These are phyloP conservation scores for Collariella sp. DNA, from an alignment of 495 filamentous ascomycete species.

Conservation along the genomic window DNA sequence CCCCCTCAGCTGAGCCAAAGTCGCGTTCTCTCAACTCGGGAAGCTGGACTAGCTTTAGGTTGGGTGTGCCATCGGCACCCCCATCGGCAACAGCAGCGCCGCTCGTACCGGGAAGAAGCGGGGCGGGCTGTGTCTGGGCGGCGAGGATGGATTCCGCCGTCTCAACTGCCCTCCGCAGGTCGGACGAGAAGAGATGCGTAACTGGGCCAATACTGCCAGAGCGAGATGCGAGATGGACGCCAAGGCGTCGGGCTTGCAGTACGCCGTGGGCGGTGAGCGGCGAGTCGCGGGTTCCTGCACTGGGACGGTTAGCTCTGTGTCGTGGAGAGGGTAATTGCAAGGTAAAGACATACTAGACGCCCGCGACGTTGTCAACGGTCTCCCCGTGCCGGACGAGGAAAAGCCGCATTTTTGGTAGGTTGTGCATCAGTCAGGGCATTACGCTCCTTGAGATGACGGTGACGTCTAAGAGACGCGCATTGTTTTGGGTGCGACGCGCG, in stretches of 20 bases:
- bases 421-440: neutral
- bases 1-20: constrained; percentile 62
- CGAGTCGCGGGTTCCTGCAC: constrained; percentile 73
- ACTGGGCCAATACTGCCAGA: constrained; percentile 37
- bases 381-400: constrained; percentile 81
- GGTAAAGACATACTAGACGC: constrained; percentile 52
- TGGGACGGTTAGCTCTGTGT: constrained; percentile 31
- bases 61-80: neutral
- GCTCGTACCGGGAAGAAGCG: neutral
- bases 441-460: neutral
- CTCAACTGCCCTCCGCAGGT: constrained; percentile 60
- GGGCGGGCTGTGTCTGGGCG: constrained; percentile 32
- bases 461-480: neutral
- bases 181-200: constrained; percentile 66
- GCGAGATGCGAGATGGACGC: constrained; percentile 45
- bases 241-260: constrained; percentile 61
- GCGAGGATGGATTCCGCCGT: constrained; percentile 59
- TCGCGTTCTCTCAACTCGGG: constrained; percentile 60
- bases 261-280: constrained; percentile 73
- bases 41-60: constrained; percentile 37
- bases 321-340: neutral
- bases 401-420: constrained; percentile 49
- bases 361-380: constrained; percentile 77
- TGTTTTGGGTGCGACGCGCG: neutral
- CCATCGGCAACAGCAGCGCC: no score